A percentile compares a stretch with the other conserved stretches of the same genome.
Conservation (phyloP, 169 alveolate genomes). For the Eimeria tenella region DNA sequence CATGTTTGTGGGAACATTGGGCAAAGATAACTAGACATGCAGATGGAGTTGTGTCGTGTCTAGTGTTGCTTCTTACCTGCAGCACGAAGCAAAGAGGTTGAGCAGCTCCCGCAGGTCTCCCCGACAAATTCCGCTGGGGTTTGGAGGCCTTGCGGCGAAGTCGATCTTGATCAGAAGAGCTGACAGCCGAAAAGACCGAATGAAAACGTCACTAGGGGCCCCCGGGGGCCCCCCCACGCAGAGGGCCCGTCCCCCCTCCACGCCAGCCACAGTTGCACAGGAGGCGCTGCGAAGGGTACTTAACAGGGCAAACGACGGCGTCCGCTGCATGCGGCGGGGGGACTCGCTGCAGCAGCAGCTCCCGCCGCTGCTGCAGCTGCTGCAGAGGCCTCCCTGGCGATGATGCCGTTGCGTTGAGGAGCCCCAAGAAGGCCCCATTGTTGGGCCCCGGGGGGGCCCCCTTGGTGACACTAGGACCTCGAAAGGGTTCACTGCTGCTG, state of each 20-base stretch:
- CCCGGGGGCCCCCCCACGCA: neutral
- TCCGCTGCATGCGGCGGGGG: neutral
- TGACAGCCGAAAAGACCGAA: neutral
- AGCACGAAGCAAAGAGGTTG: constrained; percentile 32
- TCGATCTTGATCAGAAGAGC: constrained; percentile 3
- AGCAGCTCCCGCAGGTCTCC: neutral
- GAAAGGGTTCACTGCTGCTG: constrained; percentile 44
- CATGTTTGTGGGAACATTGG: too few species aligned
- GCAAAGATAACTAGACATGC: neutral
- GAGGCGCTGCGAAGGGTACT: neutral
- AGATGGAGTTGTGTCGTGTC: too few species aligned
- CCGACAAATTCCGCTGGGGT: neutral
- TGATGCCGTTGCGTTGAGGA: neutral
- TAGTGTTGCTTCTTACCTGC: neutral
- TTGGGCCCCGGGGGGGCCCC: neutral
- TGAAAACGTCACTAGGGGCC: neutral
- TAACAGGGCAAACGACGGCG: constrained; percentile 22
- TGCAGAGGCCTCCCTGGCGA: neutral
- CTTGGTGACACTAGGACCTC: neutral
- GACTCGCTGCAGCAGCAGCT: constrained; percentile 13
- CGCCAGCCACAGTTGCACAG: neutral
- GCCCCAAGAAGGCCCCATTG: neutral
- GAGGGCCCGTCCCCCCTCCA: neutral
- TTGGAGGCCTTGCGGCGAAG: constrained; percentile 16
- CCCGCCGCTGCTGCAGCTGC: constrained; percentile 48